Base-by-base conservation (phyloP, 2,329 filamentous ascomycete genomes). In the Fusarium incarnatum region DNA sequence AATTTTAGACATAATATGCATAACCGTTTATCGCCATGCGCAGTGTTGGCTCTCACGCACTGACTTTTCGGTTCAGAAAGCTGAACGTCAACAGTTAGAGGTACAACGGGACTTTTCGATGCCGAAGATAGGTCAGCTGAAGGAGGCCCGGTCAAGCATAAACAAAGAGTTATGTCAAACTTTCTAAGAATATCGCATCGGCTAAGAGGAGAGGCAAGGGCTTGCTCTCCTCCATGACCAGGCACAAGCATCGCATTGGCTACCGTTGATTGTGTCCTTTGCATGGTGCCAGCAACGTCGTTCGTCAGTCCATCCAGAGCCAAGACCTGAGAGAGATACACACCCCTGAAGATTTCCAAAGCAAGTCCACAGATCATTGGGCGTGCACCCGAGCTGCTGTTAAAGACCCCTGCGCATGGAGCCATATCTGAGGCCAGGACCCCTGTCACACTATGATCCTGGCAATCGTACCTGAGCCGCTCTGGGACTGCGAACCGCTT, bases 161-260 rank as follows among this genome's bases (percentile, higher is more conserved):
- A 73, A 71, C 71, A 74, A 72, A 70, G 53, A 65, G 32, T 70
- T 60, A 66, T 59, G 53, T 48, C 54, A 58, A 47, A 28, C 41
- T 54, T 61, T 57, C 66, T 47, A 68, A 64, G 58, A 59, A 61
- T 57, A 56, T 47, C 23, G 27, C 54, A 63, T 65, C 60, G 56
- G 47, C 41, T 67, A 56, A 68, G 45, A 57, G 44, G 4, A 37
- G 42, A 28, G 46, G 30, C 60, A 65, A 37, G 65, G 64, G 22
- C 27, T 20, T 20, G 15, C 18, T 42, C 45, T 23, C 45, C 59
- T 54, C 64, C 62, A 62, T 49, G 49, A 48, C 30, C 64, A 74
- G 72, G 66, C 52, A 73, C 72, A 63, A 22, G 60, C 62, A 50
- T 59, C n/a, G 44, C 53, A 74, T 75, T 75, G 73, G 73, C 58